These are phyloP conservation scores for Litsea cubeba DNA, from an alignment of 164 flowering plant genomes.

Conservation along the genomic window DNA sequence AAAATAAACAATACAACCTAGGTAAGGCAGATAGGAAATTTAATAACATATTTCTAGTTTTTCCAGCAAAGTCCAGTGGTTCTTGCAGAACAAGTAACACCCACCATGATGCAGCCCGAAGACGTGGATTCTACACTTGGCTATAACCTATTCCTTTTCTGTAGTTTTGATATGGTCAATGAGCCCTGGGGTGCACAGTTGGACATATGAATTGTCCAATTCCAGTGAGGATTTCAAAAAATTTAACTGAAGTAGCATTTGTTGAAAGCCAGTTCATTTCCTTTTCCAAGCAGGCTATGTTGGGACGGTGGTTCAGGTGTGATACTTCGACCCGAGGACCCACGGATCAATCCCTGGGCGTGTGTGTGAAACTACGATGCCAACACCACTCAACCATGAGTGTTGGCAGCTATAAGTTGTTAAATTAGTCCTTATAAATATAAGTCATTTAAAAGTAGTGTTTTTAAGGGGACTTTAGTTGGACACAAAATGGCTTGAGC, in stretches of 20 bases:
- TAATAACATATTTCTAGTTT: too few species aligned
- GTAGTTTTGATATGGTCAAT: not conserved
- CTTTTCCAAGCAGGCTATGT: not conserved
- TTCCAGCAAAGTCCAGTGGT: too few species aligned
- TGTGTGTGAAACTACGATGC: too few species aligned
- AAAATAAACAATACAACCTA: too few species aligned
- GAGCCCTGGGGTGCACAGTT: not conserved
- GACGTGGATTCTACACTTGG: not conserved
- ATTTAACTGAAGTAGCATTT: not conserved
- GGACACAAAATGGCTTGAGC: not conserved
- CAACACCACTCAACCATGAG: too few species aligned
- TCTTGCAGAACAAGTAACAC: too few species aligned
- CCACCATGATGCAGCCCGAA: too few species aligned
- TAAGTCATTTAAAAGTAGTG: not conserved
- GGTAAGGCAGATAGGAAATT: too few species aligned
- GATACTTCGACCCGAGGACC: too few species aligned
- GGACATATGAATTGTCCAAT: not conserved
- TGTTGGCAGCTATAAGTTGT: not conserved
- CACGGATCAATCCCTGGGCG: too few species aligned
- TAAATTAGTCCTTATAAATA: not conserved
- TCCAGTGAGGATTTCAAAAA: not conserved
- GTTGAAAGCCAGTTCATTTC: not conserved
- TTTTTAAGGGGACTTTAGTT: not conserved
- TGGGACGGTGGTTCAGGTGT: too few species aligned
- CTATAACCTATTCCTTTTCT: not conserved